phyloP scores from a whole-genome alignment of 768 basidiomycete genomes.

The Mycena vitilis region DNA sequence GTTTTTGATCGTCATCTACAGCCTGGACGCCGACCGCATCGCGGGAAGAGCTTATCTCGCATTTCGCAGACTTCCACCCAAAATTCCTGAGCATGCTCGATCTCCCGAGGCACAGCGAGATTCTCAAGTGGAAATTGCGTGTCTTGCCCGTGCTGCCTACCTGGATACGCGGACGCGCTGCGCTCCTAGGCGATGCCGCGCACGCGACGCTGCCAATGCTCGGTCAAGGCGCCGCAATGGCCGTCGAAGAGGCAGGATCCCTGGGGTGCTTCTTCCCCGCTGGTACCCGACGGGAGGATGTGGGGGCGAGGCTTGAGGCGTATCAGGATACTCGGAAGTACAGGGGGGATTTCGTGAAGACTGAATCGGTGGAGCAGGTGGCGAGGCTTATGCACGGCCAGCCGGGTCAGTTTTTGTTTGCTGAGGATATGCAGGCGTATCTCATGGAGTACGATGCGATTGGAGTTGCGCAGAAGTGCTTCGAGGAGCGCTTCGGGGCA shows the following conservation, averaged over 20 bases:
- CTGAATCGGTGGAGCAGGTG: constrained; percentile 17
- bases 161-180: constrained; percentile 26
- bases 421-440: not conserved
- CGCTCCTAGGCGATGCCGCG: constrained; percentile 32
- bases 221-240: constrained; percentile 43
- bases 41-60: constrained; percentile 3
- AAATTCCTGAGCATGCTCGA: constrained; percentile 20
- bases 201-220: constrained; percentile 41
- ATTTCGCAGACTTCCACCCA: constrained; percentile 19
- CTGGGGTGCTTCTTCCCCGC: constrained; percentile 23
- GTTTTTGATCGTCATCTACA: not conserved
- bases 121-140: constrained; percentile 25
- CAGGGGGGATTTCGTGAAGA: constrained; percentile 23
- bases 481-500: constrained; percentile 16
- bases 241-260: constrained; percentile 38
- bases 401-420: not conserved
- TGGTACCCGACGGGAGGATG: constrained; percentile 21
- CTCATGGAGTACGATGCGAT: constrained; percentile 23
- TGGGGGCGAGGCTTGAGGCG: constrained; percentile 15
- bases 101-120: constrained; percentile 11
- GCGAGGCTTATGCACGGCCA: not conserved
- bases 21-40: constrained; percentile 6
- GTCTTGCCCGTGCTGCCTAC: constrained; percentile 24
- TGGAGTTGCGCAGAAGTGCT: constrained; percentile 13
- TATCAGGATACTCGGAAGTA: constrained; percentile 21